Evolutionary conservation across 1,139 yeast genomes (phyloP), one percentile per base, ranked within the genome.

Genomic region (Arxiozyma heterogenica): DNA sequence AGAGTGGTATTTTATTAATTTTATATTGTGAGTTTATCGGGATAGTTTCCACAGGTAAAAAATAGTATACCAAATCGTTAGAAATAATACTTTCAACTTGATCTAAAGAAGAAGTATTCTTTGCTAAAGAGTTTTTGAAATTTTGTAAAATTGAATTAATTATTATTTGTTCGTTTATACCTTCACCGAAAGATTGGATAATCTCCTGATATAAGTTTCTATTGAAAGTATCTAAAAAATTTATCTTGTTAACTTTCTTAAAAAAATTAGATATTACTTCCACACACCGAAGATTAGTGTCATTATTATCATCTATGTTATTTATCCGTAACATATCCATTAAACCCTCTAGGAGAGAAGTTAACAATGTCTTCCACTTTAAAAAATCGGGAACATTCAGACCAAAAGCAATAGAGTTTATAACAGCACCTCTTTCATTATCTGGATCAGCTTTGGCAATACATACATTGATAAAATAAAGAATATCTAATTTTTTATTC

Each of bases 341-440:
- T 15, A 49, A 41, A 41, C 11, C 34, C 25, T 60, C 84, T 79
- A 69, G 78, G 73, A 59, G 77, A 68, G 52, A 67, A 55, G 49
- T 54, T 52, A 63, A 64, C 56, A 62, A 23, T 3, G 67, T 64
- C 59, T 64, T 66, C 58, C 57, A 81, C 63, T 59, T 81, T 73
- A 60, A 72, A 68, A 59, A 81, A 62, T 62, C 83, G 70, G 57
- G 72, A 68, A 70, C 77, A 73, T 58, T 82, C 61, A 71, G 80
- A 80, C 81, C 64, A 75, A 72, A 12, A 76, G 77, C 59, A 68
- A 65, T 54, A 18, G 63, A 58, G 50, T 61, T 61, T 11, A 65
- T 61, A 21, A 53, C 57, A 34, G 68, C 66, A 4, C 70, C 70
- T 44, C 70, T 59, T 5, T 58, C 59, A 53, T 67, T 61, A 12